A percentile compares a stretch with the other conserved stretches of the same genome.
These are phyloP conservation scores for Mycena leptocephala DNA, from an alignment of 768 basidiomycete species.

Conservation along the genomic window DNA sequence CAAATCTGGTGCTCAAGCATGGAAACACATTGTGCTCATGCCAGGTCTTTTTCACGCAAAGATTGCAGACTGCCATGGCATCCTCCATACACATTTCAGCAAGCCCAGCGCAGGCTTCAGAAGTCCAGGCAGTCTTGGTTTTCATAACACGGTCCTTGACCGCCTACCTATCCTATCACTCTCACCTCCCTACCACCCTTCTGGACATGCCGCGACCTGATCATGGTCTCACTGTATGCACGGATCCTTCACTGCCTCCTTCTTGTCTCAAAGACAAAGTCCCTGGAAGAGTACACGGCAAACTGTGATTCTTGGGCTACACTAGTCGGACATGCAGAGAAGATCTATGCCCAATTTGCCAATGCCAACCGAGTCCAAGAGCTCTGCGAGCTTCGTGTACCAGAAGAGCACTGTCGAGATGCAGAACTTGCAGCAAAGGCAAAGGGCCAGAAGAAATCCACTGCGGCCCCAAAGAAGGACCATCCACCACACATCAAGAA, in stretches of 20 bases:
- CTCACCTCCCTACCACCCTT: slow-evolving; percentile 44
- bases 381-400: slow-evolving; percentile 18
- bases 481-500: background rate
- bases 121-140: slow-evolving; percentile 33
- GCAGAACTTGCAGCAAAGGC: too few relatives aligned
- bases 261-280: slow-evolving; percentile 28
- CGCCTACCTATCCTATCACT: slow-evolving; percentile 45
- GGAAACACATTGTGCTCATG: slow-evolving; percentile 30
- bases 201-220: slow-evolving; percentile 45
- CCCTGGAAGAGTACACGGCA: slow-evolving; percentile 21
- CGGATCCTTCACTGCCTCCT: slow-evolving; percentile 44
- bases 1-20: slow-evolving; percentile 13
- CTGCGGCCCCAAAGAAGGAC: background rate
- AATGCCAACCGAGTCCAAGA: slow-evolving; percentile 27
- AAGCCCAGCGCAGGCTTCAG: slow-evolving; percentile 20
- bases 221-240: slow-evolving; percentile 46
- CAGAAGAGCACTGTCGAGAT: slow-evolving; percentile 8
- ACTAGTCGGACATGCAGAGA: slow-evolving; percentile 2
- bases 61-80: slow-evolving; percentile 25
- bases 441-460: background rate
- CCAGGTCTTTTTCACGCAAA: too few relatives aligned
- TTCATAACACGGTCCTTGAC: slow-evolving; percentile 36
- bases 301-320: background rate
- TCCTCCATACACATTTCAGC: slow-evolving; percentile 28
- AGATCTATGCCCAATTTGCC: slow-evolving; percentile 16